phyloP scores from a whole-genome alignment of 805 yeast species.

The Middelhovenomyces tepae region DNA sequence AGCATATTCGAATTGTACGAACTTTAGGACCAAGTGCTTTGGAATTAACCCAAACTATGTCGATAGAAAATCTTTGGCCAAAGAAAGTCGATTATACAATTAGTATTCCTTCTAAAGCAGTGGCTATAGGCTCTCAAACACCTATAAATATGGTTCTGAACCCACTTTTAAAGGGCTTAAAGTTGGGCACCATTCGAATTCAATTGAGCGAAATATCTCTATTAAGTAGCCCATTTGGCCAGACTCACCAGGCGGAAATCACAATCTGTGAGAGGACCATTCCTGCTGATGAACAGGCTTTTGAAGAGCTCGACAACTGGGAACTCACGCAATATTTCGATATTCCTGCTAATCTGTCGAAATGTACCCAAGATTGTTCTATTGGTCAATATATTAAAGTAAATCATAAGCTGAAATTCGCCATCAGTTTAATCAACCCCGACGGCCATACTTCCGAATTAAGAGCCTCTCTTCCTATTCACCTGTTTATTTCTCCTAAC shows the following conservation, averaged over 20 bases:
- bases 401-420: slow-evolving; percentile 80
- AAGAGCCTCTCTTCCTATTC: slow-evolving; percentile 81
- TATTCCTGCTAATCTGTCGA: slow-evolving; percentile 64
- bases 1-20: slow-evolving; percentile 71
- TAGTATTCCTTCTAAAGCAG: slow-evolving; percentile 77
- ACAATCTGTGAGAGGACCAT: slow-evolving; percentile 43
- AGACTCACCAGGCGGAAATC: slow-evolving; percentile 55
- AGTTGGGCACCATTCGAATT: slow-evolving; percentile 63
- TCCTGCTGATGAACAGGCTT: slow-evolving; percentile 35
- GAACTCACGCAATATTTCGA: slow-evolving; percentile 51
- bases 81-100: slow-evolving; percentile 82
- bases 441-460: slow-evolving; percentile 91
- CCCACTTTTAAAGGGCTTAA: slow-evolving; percentile 75
- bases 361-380: slow-evolving; percentile 82
- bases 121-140: slow-evolving; percentile 77
- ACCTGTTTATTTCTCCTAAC: slow-evolving; percentile 70
- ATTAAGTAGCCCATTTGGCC: slow-evolving; percentile 48
- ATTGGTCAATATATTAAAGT: slow-evolving; percentile 63
- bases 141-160: slow-evolving; percentile 63
- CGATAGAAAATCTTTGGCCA: slow-evolving; percentile 95
- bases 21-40: slow-evolving; percentile 81
- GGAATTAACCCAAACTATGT: slow-evolving; percentile 83
- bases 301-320: slow-evolving; percentile 54
- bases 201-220: slow-evolving; percentile 60
- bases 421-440: slow-evolving; percentile 68